Evolutionary conservation across 371 early-diverging fungal species (phyloP).

Genomic region (Lichtheimia ornata): DNA sequence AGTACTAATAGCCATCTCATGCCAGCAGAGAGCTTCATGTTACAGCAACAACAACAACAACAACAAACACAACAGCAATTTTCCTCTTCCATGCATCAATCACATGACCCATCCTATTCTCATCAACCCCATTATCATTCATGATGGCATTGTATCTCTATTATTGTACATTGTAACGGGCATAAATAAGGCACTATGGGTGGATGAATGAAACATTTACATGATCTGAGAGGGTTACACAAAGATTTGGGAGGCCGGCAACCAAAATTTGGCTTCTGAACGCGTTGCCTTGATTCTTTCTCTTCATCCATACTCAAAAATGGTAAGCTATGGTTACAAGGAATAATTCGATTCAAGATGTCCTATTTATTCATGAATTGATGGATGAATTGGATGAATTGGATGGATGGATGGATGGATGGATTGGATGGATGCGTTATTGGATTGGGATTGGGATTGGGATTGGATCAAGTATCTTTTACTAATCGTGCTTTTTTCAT

Average conservation of each 20-base stretch:
- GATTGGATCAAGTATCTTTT: neutral
- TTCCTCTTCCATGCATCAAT: neutral
- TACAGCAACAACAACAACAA: neutral
- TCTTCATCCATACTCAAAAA: neutral
- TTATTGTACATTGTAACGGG: too few relatives aligned
- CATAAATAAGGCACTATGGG: too few relatives aligned
- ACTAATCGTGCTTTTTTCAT: neutral
- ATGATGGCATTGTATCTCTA: neutral
- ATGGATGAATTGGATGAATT: neutral
- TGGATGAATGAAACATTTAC: neutral
- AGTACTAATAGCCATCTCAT: neutral
- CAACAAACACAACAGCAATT: neutral
- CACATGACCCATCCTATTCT: neutral
- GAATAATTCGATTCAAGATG: neutral
- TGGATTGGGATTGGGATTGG: too few relatives aligned
- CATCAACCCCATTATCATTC: neutral
- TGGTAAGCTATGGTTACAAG: neutral
- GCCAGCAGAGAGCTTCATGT: neutral
- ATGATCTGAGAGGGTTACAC: neutral
- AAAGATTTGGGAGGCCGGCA: neutral
- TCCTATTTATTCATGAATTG: neutral
- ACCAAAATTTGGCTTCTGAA: neutral
- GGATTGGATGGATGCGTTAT: neutral
- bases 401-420: slow-evolving; percentile 9
- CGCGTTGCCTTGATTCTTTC: neutral